Conservation (phyloP, 306 rosid species). For the Quercus variabilis region DNA sequence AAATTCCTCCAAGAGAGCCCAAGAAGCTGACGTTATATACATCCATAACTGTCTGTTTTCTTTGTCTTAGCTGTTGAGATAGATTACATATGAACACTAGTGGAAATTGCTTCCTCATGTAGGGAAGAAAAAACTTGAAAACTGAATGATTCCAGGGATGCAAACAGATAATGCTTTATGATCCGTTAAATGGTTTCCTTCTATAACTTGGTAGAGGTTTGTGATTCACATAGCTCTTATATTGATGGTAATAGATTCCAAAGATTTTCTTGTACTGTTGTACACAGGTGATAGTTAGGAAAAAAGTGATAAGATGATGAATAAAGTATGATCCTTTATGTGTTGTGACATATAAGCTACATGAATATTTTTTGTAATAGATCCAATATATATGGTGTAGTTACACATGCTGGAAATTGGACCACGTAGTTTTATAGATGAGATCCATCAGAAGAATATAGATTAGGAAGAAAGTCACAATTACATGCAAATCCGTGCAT, state of each 20-base stretch:
- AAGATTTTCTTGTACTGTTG: background rate
- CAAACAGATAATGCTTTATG: background rate
- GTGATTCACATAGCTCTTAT: background rate
- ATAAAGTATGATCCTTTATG: background rate
- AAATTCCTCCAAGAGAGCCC: background rate
- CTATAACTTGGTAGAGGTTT: background rate
- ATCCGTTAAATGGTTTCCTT: background rate
- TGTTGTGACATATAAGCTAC: slow-evolving; percentile 4
- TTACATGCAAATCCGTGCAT: background rate
- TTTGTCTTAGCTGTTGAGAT: background rate
- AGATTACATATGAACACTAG: background rate
- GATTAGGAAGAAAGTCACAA: background rate
- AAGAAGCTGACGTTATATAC: background rate
- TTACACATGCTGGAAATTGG: background rate
- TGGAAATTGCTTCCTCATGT: too few relatives aligned
- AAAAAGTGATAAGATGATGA: background rate
- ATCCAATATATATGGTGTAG: background rate
- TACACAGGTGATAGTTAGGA: background rate
- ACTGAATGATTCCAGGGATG: background rate
- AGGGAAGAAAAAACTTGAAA: background rate
- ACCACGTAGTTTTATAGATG: background rate
- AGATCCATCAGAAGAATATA: slow-evolving; percentile 10
- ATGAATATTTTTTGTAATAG: slow-evolving; percentile 2
- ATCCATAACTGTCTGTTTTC: background rate
- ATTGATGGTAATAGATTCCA: background rate